A percentile compares a stretch with the other conserved stretches of the same genome.
These are phyloP conservation scores for Pseudocercospora crystallina DNA, from an alignment of 2,329 filamentous ascomycete species.

Conservation along the genomic window DNA sequence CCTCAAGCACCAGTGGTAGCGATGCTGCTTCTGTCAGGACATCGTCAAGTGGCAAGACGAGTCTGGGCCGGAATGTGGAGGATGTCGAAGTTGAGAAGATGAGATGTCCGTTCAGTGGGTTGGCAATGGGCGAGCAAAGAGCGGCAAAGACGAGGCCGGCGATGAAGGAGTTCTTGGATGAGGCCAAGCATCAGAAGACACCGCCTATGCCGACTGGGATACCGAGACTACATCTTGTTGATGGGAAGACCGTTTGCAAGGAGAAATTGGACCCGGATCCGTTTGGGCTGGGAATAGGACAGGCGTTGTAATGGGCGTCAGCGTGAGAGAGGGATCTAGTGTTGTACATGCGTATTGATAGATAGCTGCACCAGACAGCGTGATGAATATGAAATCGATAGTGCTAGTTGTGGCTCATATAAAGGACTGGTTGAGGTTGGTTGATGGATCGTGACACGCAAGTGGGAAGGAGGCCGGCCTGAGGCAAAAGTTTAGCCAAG, in stretches of 20 bases:
- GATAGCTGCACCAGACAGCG: too few species aligned
- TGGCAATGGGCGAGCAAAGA: conserved; percentile 9
- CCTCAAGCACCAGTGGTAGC: neutral
- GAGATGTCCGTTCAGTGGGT: conserved; percentile 16
- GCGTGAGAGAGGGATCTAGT: too few species aligned
- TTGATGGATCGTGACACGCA: too few species aligned
- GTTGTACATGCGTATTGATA: too few species aligned
- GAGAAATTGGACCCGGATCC: conserved; percentile 16
- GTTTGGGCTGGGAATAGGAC: neutral
- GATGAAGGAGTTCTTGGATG: conserved; percentile 10
- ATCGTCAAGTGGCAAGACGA: conserved; percentile 13
- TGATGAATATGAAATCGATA: too few species aligned
- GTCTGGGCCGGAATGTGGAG: conserved; percentile 9
- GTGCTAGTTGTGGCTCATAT: too few species aligned
- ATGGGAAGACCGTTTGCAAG: conserved; percentile 18
- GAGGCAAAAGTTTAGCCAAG: too few species aligned
- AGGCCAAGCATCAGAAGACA: neutral
- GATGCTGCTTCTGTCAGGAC: conserved; percentile 12
- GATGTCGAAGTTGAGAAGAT: conserved; percentile 6
- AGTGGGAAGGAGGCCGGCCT: too few species aligned
- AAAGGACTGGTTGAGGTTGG: too few species aligned
- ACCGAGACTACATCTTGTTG: conserved; percentile 17
- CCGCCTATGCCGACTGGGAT: conserved; percentile 6
- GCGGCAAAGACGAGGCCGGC: conserved; percentile 15
- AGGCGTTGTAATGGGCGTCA: neutral